Conservation (phyloP, 768 basidiomycete genomes). For the Lactarius vividus region DNA sequence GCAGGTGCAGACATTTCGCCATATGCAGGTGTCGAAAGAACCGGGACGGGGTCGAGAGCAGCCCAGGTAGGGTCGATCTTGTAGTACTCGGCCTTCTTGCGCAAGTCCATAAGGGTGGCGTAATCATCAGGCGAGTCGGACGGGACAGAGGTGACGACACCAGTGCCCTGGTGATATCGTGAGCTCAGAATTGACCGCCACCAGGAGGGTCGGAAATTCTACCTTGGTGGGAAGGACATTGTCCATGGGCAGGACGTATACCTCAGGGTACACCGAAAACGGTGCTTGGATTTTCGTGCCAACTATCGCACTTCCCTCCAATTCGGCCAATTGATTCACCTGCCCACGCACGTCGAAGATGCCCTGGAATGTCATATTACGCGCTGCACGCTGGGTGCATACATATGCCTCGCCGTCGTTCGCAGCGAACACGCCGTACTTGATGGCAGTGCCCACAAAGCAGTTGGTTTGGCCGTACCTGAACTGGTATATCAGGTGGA, state of each 20-base stretch:
- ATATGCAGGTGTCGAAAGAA: slow-evolving; percentile 86
- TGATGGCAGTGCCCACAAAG: slow-evolving; percentile 87
- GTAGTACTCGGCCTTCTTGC: slow-evolving; percentile 96
- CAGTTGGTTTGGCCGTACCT: slow-evolving; percentile 99
- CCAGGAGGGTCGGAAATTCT: slow-evolving; percentile 52
- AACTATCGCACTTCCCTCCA: slow-evolving; percentile 76
- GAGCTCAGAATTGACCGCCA: slow-evolving; percentile 5
- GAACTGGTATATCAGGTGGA: background rate
- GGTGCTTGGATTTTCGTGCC: slow-evolving; percentile 92
- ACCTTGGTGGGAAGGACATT: slow-evolving; percentile 93
- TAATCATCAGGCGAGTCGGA: slow-evolving; percentile 99
- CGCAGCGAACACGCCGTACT: slow-evolving; percentile 89
- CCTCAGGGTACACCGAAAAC: slow-evolving; percentile 74
- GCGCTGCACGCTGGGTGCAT: slow-evolving; percentile 82
- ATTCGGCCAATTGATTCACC: slow-evolving; percentile 67
- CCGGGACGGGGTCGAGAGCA: slow-evolving; percentile 79
- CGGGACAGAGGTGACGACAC: slow-evolving; percentile 96
- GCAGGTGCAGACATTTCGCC: slow-evolving; percentile 87
- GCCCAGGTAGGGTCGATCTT: slow-evolving; percentile 90
- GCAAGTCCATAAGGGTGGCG: slow-evolving; percentile 82
- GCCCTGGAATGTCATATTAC: slow-evolving; percentile 98
- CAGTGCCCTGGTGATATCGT: slow-evolving; percentile 66
- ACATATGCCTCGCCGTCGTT: slow-evolving; percentile 87
- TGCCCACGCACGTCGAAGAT: slow-evolving; percentile 70
- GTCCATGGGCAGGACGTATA: slow-evolving; percentile 99